These are phyloP conservation scores for Globisporangium rhizosaccharum DNA, from an alignment of 352 stramenopile species.

Conservation along the genomic window DNA sequence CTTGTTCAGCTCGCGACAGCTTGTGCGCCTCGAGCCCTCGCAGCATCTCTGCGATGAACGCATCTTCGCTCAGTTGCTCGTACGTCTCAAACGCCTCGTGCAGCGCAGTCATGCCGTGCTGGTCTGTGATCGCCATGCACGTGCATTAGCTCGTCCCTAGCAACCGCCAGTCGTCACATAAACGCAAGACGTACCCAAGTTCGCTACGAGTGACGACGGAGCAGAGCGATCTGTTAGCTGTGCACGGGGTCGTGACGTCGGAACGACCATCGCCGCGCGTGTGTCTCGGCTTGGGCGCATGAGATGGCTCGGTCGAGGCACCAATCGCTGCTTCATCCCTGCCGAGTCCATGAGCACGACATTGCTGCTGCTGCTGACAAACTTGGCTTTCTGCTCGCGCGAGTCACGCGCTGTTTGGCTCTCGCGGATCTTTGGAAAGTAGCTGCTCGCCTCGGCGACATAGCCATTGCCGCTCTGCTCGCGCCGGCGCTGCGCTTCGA, in stretches of 20 bases:
- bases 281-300: neutral
- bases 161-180: neutral
- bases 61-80: conserved; percentile 28
- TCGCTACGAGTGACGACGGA: conserved; percentile 8
- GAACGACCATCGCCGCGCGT: too few species aligned
- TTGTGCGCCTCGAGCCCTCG: conserved; percentile 15
- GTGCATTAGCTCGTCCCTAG: neutral
- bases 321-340: conserved; percentile 8
- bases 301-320: conserved; percentile 1
- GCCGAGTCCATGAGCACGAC: conserved; percentile 5
- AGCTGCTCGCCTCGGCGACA: conserved; percentile 29
- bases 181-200: conserved; percentile 4
- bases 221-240: neutral
- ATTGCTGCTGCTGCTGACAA: conserved; percentile 7
- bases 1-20: conserved; percentile 18
- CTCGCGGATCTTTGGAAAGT: conserved; percentile 52
- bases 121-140: conserved; percentile 20
- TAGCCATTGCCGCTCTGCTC: conserved; percentile 26
- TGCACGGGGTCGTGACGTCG: neutral
- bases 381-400: conserved; percentile 30
- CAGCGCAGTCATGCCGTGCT: conserved; percentile 28
- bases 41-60: conserved; percentile 40
- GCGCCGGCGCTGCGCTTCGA: conserved; percentile 20
- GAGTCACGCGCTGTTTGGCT: conserved; percentile 31
- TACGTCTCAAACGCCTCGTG: conserved; percentile 29